These are phyloP conservation scores for Dactylellina parvicollis DNA, from an alignment of 2,329 filamentous ascomycete species.

Conservation along the genomic window DNA sequence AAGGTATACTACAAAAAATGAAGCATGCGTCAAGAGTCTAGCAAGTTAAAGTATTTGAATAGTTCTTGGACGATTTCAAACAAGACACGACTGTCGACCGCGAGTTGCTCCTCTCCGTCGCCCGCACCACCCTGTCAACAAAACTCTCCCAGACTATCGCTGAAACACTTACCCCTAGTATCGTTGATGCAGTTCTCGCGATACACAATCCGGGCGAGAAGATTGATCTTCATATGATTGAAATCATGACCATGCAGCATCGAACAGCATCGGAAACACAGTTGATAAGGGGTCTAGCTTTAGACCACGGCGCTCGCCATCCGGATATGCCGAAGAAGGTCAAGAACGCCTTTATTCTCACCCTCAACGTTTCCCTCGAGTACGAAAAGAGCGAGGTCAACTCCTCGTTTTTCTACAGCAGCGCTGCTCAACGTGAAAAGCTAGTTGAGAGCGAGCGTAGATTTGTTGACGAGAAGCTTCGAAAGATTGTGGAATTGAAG, in stretches of 20 bases:
- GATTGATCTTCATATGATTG: slow-evolving; percentile 98
- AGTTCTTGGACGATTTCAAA: slow-evolving; percentile 97
- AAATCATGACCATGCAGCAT: slow-evolving; percentile 99
- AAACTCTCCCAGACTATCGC: slow-evolving; percentile 92
- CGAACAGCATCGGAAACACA: slow-evolving; percentile 94
- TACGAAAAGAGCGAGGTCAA: slow-evolving; percentile 99
- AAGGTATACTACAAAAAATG: slow-evolving; percentile 69
- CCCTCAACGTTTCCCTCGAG: slow-evolving; percentile 93
- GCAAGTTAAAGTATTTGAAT: slow-evolving; percentile 38
- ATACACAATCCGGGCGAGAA: slow-evolving; percentile 91
- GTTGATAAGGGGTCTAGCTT: slow-evolving; percentile 87
- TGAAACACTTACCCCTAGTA: slow-evolving; percentile 88
- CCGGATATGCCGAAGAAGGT: slow-evolving; percentile 98
- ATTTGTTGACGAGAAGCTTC: slow-evolving; percentile 94
- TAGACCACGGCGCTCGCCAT: slow-evolving; percentile 95
- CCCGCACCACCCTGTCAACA: slow-evolving; percentile 90
- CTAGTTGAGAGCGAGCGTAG: slow-evolving; percentile 95
- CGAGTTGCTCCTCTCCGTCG: slow-evolving; percentile 91
- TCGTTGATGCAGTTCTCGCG: slow-evolving; percentile 93
- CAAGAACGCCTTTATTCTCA: slow-evolving; percentile 94
- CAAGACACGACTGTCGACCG: slow-evolving; percentile 86
- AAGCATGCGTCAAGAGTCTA: neutral
- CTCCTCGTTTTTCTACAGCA: slow-evolving; percentile 98
- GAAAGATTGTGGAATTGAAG: slow-evolving; percentile 97
- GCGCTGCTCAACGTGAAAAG: slow-evolving; percentile 95